Base-by-base conservation (phyloP, 2,329 filamentous ascomycete genomes). In the Verticillium tricorpus region DNA sequence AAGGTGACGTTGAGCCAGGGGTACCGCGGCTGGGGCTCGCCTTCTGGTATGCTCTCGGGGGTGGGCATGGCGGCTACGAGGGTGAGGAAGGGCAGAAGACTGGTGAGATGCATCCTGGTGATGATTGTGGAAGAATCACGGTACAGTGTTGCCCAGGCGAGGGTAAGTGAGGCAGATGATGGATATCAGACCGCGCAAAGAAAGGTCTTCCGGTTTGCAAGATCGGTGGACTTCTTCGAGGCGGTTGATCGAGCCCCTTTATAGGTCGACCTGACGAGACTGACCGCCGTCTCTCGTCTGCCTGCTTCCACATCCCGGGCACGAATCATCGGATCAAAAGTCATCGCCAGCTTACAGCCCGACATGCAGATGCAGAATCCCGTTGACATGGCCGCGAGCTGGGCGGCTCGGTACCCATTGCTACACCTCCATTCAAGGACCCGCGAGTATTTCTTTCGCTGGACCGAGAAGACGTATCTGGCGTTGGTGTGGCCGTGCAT, bases 1-100 rank as follows among this genome's bases (percentile, higher is more conserved):
- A 66, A 54, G 4, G 57, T 60, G 56, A 63, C 61, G n/a, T 65
- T 61, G 25, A 59, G 56, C 63, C 63, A 66, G 3, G 64, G 64
- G 19, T 65, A 66, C 11, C 15, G 52, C 31, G 59, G 15, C 45
- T 11, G n/a, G 9, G 45, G 45, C 12, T 1, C 45, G 19, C 45
- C 58, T 32, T 40, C 45, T 17, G n/a, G 52, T 35, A 19, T 55
- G 57, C 11, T 22, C 15, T 32, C 11, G 19, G 22, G n/a, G 6
- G 40, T 54, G 25, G 56, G 61, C 50, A 64, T 32, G 14, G 63
- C 56, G n/a, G 54, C 8, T 35, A 22, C 35, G 17, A 66, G n/a
- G 15, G 58, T 35, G 3, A 57, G 1, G 22, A 66, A 19, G 31
- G 50, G 35, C 17, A 63, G 6, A 4, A 63, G 25, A 2, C 5